Base-by-base conservation (phyloP, 805 yeast genomes). In the Yarrowia hollandica region DNA sequence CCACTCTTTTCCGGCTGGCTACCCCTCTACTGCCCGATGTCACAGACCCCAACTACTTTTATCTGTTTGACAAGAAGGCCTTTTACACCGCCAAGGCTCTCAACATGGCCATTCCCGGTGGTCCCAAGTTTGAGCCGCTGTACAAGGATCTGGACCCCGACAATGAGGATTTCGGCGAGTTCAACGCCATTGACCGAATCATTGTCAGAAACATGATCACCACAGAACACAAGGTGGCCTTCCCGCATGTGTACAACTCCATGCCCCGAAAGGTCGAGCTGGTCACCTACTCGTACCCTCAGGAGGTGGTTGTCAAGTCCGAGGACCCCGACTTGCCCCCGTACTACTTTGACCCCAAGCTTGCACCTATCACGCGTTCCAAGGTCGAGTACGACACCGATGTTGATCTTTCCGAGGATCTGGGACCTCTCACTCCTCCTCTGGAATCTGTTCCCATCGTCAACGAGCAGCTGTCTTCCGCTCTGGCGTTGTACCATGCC, bases 91-190 rank as follows among this genome's bases (percentile, higher is more conserved):
- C 98, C 0, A 94, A 94, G 68, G 92, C 96, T 8, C 77, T 94
- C 54, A 90, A 91, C 67, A 79, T 85, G 42, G 86, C 96, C 1
- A 77, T 94, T 30, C 97, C 97, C 0, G 96, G 96, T 11, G 99
- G 99, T 0, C 98, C 99, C 11, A 88, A 86, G 68, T 94, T 90
- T 71, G 98, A 91, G 72, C 96, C 96, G 0, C 72, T 91, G 14
- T 82, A 78, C 72, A 83, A 84, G 62, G 88, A 85, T 56, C 74
- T 77, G 34, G 83, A 83, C 64, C 78, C 79, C 23, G 87, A 83
- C 44, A 69, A 71, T 23, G 92, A 86, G 61, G 97, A 91, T 68
- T 87, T 80, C 71, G 89, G 88, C 59, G 98, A 92, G 70, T 91
- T 94, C 73, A 91, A 91, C 66, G 82, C 96, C 8, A 79, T 92